phyloP scores from a whole-genome alignment of 2,329 filamentous ascomycete species.

The Diaporthe sp. region DNA sequence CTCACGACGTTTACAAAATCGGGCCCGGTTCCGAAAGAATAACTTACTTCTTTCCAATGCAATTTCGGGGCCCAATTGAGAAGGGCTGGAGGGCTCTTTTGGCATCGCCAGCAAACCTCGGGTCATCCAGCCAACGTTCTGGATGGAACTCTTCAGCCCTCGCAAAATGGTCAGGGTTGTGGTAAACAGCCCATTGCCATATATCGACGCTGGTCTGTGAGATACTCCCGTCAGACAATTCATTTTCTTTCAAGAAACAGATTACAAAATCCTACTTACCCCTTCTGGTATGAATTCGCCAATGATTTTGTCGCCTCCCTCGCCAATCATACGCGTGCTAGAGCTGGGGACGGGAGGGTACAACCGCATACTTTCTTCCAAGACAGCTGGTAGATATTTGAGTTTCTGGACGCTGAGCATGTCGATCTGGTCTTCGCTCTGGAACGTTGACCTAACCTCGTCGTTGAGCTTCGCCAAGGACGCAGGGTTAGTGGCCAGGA shows the following conservation, averaged over 20 bases:
- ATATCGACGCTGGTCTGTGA: slow-evolving; percentile 43
- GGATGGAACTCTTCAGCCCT: slow-evolving; percentile 47
- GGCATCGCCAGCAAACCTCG: slow-evolving; percentile 19
- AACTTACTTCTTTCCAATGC: slow-evolving; percentile 73
- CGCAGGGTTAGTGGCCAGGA: slow-evolving; percentile 28
- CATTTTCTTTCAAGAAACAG: background rate
- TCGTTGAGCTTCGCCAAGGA: slow-evolving; percentile 45
- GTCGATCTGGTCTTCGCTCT: slow-evolving; percentile 49
- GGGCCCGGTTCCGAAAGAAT: background rate
- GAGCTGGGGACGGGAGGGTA: slow-evolving; percentile 46
- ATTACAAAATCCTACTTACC: background rate
- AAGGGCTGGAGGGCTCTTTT: slow-evolving; percentile 72
- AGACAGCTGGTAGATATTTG: slow-evolving; percentile 53
- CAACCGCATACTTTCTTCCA: slow-evolving; percentile 55
- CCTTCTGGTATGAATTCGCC: slow-evolving; percentile 34
- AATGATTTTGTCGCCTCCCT: slow-evolving; percentile 19
- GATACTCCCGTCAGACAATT: background rate
- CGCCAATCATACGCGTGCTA: background rate
- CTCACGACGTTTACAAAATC: background rate
- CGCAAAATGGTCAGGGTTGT: slow-evolving; percentile 46
- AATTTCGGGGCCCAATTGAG: slow-evolving; percentile 93
- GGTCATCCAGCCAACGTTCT: slow-evolving; percentile 46
- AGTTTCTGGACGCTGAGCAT: slow-evolving; percentile 47
- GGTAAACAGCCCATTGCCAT: slow-evolving; percentile 48
- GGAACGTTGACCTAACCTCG: slow-evolving; percentile 51